Evolutionary conservation across 768 basidiomycete species (phyloP).

Genomic region (Pulveroboletus sp.): DNA sequence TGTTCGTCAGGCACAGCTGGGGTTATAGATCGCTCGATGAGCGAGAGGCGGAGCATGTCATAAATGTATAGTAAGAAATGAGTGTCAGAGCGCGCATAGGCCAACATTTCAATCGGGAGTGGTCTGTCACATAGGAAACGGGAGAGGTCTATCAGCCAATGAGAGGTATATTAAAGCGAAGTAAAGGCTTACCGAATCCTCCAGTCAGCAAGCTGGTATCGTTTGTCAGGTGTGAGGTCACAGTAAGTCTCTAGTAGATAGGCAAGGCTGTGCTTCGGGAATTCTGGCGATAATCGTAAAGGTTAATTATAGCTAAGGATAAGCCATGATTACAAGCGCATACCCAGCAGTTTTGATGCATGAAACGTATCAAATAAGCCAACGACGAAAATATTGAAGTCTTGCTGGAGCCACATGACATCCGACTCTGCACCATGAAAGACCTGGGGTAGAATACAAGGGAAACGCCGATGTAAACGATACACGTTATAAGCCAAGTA

Average conservation of each 20-base stretch:
- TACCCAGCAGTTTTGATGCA: constrained; percentile 83
- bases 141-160: not conserved
- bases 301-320: not conserved
- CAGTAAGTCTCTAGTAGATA: constrained; percentile 86
- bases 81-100: constrained; percentile 94
- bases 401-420: constrained; percentile 93
- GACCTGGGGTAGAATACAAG: constrained; percentile 46
- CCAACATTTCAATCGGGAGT: constrained; percentile 82
- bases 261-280: constrained; percentile 81
- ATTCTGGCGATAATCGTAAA: constrained; percentile 44
- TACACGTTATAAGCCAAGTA: not conserved
- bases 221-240: constrained; percentile 88
- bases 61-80: constrained; percentile 94
- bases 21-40: constrained; percentile 62
- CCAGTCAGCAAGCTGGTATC: constrained; percentile 98
- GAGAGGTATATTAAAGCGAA: not conserved
- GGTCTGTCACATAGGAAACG: constrained; percentile 43
- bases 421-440: constrained; percentile 96
- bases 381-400: constrained; percentile 92
- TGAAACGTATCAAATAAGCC: constrained; percentile 98
- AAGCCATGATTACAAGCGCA: not conserved
- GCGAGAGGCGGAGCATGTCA: constrained; percentile 84
- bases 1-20: constrained; percentile 19
- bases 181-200: constrained; percentile 64
- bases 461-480: not conserved